These are phyloP conservation scores for Choanephora cucurbitarum DNA, from an alignment of 371 early-diverging fungal genomes.

Conservation along the genomic window DNA sequence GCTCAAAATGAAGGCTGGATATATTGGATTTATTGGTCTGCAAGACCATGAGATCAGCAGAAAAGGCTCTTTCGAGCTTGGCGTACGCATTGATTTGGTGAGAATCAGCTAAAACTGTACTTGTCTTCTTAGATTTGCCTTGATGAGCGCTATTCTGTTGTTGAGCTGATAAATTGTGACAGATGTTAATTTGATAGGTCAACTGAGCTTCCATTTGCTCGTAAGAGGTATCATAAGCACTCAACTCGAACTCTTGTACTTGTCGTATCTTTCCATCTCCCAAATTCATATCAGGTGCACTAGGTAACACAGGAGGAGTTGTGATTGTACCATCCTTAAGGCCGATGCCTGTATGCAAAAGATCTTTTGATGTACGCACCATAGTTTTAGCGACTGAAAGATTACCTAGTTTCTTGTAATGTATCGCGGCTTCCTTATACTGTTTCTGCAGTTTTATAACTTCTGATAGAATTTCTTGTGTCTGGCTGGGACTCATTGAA, in stretches of 20 bases:
- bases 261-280: constrained; percentile 44
- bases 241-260: constrained; percentile 13
- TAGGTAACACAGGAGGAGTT: constrained; percentile 12
- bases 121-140: constrained; percentile 12
- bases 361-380: constrained; percentile 51
- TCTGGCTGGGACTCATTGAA: too few relatives aligned
- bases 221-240: constrained; percentile 28
- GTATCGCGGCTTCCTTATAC: constrained; percentile 65
- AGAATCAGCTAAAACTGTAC: constrained; percentile 8
- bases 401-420: constrained; percentile 58
- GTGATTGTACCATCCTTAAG: constrained; percentile 38
- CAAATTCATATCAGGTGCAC: constrained; percentile 39
- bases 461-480: constrained; percentile 22
- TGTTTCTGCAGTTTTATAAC: constrained; percentile 53
- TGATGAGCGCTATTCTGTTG: constrained; percentile 29
- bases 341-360: constrained; percentile 35
- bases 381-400: constrained; percentile 55
- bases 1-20: constrained; percentile 63
- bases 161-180: constrained; percentile 61
- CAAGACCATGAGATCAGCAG: constrained; percentile 63
- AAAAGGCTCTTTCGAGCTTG: constrained; percentile 58
- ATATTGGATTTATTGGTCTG: constrained; percentile 38
- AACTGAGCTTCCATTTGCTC: constrained; percentile 58
- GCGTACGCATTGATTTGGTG: constrained; percentile 37
- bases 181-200: constrained; percentile 62